Base-by-base conservation (phyloP, 306 rosid genomes). In the Prunus persica region DNA sequence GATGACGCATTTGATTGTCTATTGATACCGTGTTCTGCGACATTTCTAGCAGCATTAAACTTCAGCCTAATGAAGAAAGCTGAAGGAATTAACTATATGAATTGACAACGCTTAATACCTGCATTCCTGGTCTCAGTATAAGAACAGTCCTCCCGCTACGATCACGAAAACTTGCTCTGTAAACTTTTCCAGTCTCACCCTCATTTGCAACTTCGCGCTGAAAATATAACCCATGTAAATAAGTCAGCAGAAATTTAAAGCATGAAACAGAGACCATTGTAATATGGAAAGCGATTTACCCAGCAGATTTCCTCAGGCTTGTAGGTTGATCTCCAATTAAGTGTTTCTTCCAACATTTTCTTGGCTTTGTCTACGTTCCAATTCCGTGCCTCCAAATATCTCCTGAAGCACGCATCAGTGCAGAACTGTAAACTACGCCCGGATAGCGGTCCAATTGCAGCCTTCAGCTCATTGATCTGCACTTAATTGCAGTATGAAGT, bases 301-400 rank as follows among this genome's bases (percentile, higher is more conserved):
- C 87, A 86, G 32, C 76, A 54, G 79, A 86, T 86, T 60, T 82
- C 85, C 82, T 82, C 88, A 2, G 98, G 98, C 82, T 85, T 91
- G 82, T 67, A 91, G 58, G 76, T 81, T 52, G 82, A 78, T 82
- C 98, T 90, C 98, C 97, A 91, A 64, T 47, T 81, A 15, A 94
- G 91, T 3, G 98, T 83, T 18, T 90, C 97, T 49, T 82, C 88
- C 80, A 91, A 75, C 96, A 86, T 82, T 80, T 91, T 94, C 87
- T 85, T 88, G 13, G 97, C 64, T 76, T 91, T 91, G 5, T 77
- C 83, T 0, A 82, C 67, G 34, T 86, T 82, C 84, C 89, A 80
- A 30, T 70, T 82, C 32, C 89, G 78, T 54, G 89, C 89, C 54
- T 73, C 82, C 82, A 86, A 77, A 60, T 86, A 86, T 63, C 89